A percentile compares a stretch with the other conserved stretches of the same genome.
phyloP scores from a whole-genome alignment of 331 rosid species.

The Dryas integrifolia region DNA sequence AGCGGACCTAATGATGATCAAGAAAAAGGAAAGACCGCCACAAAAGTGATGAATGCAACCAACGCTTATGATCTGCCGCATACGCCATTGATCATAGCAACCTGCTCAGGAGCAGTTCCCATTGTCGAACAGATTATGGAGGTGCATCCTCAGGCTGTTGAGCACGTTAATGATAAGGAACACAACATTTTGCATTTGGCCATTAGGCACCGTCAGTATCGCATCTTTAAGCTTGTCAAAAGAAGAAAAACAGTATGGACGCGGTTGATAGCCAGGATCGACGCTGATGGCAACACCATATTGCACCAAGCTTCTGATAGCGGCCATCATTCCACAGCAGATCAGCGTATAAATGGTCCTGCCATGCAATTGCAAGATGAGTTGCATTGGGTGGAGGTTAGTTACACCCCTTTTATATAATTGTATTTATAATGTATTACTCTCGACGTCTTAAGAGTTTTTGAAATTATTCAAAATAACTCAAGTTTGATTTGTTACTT shows the following conservation, averaged over 20 bases:
- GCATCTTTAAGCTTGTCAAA: constrained; percentile 23
- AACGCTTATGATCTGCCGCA: background rate
- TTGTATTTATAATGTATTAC: too few species aligned
- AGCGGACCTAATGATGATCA: background rate
- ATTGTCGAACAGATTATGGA: constrained; percentile 12
- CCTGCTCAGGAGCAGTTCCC: constrained; percentile 14
- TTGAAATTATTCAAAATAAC: too few species aligned
- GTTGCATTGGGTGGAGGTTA: constrained; percentile 20
- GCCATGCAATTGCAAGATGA: constrained; percentile 22
- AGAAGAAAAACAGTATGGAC: background rate
- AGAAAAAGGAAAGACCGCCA: background rate
- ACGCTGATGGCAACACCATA: background rate
- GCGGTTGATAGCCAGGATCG: background rate
- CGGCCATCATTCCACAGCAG: background rate
- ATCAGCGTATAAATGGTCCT: constrained; percentile 4
- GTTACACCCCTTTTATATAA: too few species aligned
- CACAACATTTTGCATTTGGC: constrained; percentile 32
- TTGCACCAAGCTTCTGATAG: constrained; percentile 14
- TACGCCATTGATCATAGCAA: constrained; percentile 23
- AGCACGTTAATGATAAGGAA: constrained; percentile 10
- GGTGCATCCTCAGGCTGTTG: constrained; percentile 27
- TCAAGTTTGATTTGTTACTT: too few species aligned
- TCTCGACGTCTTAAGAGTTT: too few species aligned
- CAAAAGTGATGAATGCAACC: too few species aligned
- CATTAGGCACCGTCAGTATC: constrained; percentile 24